A percentile compares a stretch with the other conserved stretches of the same genome.
Evolutionary conservation across 83 land plant genomes (phyloP).

Genomic region (Thuja plicata): DNA sequence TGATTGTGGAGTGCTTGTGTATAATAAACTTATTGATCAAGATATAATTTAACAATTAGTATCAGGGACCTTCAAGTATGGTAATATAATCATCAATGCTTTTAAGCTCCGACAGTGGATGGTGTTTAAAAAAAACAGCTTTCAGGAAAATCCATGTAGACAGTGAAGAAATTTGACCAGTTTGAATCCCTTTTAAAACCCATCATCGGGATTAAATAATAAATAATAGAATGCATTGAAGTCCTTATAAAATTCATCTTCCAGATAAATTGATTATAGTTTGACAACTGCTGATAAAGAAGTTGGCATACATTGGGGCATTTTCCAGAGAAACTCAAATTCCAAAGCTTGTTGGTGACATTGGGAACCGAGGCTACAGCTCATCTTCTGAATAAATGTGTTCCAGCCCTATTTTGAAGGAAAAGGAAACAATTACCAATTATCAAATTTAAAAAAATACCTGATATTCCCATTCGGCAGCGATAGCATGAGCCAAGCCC

Average conservation of each 20-base stretch:
- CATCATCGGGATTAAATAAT: not conserved
- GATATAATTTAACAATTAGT: not conserved
- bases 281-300: not conserved
- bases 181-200: not conserved
- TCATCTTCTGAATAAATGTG: not conserved
- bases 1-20: not conserved
- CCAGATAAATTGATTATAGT: not conserved
- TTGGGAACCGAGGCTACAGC: not conserved
- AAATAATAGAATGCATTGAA: not conserved
- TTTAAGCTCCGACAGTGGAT: no score
- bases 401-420: not conserved
- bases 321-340: not conserved
- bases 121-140: no score
- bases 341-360: not conserved
- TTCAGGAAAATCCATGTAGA: no score
- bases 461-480: constrained; percentile 99
- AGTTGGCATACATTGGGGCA: not conserved
- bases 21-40: not conserved
- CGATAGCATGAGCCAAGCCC: constrained; percentile 80
- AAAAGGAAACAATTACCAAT: not conserved
- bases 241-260: not conserved
- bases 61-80: not conserved
- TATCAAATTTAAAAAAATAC: constrained; percentile 22
- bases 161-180: not conserved
- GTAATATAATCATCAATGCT: not conserved